Evolutionary conservation across 768 basidiomycete genomes (phyloP), one percentile per base, ranked within the genome.

Genomic region (Gymnopilus junonius): DNA sequence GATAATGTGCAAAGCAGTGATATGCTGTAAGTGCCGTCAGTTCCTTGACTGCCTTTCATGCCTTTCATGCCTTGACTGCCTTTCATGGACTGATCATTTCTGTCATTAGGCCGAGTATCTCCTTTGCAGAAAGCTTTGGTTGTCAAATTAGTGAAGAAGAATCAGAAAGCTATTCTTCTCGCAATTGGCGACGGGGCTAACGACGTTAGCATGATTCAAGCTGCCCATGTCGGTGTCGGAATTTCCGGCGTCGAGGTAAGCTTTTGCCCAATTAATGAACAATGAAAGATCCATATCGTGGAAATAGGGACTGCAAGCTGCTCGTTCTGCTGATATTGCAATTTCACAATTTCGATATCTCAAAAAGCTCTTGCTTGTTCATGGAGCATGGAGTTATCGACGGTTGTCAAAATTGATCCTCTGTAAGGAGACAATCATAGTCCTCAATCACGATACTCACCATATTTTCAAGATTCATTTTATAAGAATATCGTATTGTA

Each of bases 141-240:
- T 4, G 97, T 99, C 66, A 98, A 98, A 76, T 87, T 99, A n/a
- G 97, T 99, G 59, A 98, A 98, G 83, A 96, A 96, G 76, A 96
- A 97, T 74, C 88, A 90, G 69, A 94, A 94, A 61, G 85, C 95
- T 7, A 94, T 97, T 58, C 81, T 97, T n/a, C 85, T 99, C 8
- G 97, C 97, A 3, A 98, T 99, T 55, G 97, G 97, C 21, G 97
- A 99, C 67, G 97, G 97, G 54, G 97, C 97, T 1, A 99, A 98
- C 74, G 97, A 99, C 75, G 97, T 99, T 68, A 94, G 94, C 73
- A 99, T 99, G 97, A 99, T 99, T 63, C 97, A 99, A 73, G 97
- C 97, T 35, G 97, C 97, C 0, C 97, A 99, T 72, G 93, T 99
- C 48, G 97, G 97, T 31, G 91, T 99, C 58, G 97, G 97, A 69